A percentile compares a stretch with the other conserved stretches of the same genome.
These are phyloP conservation scores for Hirschioporus abietinus DNA, from an alignment of 768 basidiomycete genomes.

Conservation along the genomic window DNA sequence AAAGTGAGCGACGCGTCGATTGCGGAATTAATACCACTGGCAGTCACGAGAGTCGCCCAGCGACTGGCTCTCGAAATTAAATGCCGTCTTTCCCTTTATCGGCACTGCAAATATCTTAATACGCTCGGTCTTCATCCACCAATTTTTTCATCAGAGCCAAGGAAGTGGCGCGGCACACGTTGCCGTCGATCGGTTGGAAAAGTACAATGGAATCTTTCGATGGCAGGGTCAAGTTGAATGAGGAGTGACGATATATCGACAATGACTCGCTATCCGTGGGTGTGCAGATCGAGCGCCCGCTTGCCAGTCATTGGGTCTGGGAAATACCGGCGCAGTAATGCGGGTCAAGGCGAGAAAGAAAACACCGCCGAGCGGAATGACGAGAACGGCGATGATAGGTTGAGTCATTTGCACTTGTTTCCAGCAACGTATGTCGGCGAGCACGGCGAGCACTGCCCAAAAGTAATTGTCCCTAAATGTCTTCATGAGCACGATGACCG, in stretches of 20 bases:
- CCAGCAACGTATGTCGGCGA: not conserved
- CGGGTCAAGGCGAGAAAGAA: not conserved
- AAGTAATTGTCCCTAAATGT: not conserved
- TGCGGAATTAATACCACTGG: too few relatives aligned
- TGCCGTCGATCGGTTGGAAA: too few relatives aligned
- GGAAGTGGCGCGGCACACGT: too few relatives aligned
- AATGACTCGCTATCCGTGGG: not conserved
- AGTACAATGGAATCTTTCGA: too few relatives aligned
- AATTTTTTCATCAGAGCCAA: too few relatives aligned
- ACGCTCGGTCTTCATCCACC: too few relatives aligned
- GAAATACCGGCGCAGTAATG: not conserved
- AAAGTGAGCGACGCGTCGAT: not conserved
- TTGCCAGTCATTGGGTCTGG: too few relatives aligned
- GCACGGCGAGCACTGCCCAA: not conserved
- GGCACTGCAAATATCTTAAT: too few relatives aligned
- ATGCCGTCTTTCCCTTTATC: too few relatives aligned
- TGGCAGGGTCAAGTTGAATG: too few relatives aligned
- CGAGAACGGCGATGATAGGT: not conserved
- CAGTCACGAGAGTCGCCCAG: too few relatives aligned
- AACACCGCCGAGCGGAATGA: not conserved
- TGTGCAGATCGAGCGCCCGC: not conserved
- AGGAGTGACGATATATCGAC: not conserved
- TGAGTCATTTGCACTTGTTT: not conserved
- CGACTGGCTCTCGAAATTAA: too few relatives aligned
- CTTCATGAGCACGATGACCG: not conserved